Evolutionary conservation across 805 yeast species (phyloP).

Genomic region (Metschnikowia kofuensis): DNA sequence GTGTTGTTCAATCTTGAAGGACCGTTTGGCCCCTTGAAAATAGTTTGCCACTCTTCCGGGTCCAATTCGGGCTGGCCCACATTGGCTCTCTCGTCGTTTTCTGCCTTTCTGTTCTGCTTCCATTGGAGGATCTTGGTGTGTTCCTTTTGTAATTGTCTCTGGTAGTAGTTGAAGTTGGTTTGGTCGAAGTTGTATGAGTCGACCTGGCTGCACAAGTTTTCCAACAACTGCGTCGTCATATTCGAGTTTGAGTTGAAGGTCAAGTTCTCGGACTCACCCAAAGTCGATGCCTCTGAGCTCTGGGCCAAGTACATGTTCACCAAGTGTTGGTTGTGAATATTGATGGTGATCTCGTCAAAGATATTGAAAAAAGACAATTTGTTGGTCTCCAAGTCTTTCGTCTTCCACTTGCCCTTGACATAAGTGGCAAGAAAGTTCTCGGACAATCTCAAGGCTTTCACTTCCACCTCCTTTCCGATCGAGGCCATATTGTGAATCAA

Average conservation of each 20-base stretch:
- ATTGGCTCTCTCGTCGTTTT: slow-evolving; percentile 59
- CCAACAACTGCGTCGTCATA: slow-evolving; percentile 49
- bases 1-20: slow-evolving; percentile 75
- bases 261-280: slow-evolving; percentile 34
- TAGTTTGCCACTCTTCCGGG: slow-evolving; percentile 63
- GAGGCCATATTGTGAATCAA: slow-evolving; percentile 70
- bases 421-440: slow-evolving; percentile 55
- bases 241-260: slow-evolving; percentile 43
- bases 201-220: slow-evolving; percentile 62
- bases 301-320: slow-evolving; percentile 51
- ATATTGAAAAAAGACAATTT: slow-evolving; percentile 63
- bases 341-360: slow-evolving; percentile 68
- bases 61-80: slow-evolving; percentile 53
- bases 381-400: slow-evolving; percentile 58
- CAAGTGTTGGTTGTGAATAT: slow-evolving; percentile 65
- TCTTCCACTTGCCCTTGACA: slow-evolving; percentile 59
- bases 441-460: slow-evolving; percentile 69
- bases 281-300: slow-evolving; percentile 15
- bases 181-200: slow-evolving; percentile 78
- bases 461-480: slow-evolving; percentile 58
- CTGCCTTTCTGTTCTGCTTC: slow-evolving; percentile 67
- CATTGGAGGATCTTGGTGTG: slow-evolving; percentile 66
- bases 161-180: slow-evolving; percentile 77
- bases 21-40: slow-evolving; percentile 66
- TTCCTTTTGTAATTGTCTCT: slow-evolving; percentile 72